These are phyloP conservation scores for Crithidia fasciculata DNA, from an alignment of 208 protist species.

Conservation along the genomic window DNA sequence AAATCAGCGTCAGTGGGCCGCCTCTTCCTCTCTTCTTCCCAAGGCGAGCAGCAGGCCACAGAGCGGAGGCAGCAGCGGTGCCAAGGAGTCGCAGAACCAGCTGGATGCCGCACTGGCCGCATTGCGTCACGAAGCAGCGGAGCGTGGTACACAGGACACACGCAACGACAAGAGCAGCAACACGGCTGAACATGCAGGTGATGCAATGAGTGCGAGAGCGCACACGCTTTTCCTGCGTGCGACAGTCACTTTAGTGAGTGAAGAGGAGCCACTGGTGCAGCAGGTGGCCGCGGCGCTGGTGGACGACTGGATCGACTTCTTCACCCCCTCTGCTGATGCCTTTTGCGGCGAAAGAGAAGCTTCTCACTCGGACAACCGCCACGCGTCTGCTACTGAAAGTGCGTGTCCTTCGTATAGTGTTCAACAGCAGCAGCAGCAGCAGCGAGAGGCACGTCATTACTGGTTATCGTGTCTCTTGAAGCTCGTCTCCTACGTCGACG, in stretches of 20 bases:
- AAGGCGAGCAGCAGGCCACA: not conserved
- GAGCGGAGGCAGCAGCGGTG: not conserved
- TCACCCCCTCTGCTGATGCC: not conserved
- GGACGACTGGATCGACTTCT: conserved; percentile 37
- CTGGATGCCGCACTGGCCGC: not conserved
- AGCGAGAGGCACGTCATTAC: conserved; percentile 41
- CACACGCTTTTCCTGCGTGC: conserved; percentile 28
- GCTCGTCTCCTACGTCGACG: conserved; percentile 58
- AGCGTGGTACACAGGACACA: not conserved
- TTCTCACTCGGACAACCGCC: too few species aligned
- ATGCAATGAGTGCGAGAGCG: not conserved
- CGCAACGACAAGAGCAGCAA: not conserved
- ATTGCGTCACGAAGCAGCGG: conserved; percentile 6
- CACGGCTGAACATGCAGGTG: too few species aligned
- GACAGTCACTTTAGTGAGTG: conserved; percentile 36
- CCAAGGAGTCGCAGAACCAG: conserved; percentile 1
- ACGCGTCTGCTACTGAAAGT: too few species aligned
- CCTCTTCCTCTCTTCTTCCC: conserved; percentile 26
- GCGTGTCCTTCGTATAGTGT: too few species aligned
- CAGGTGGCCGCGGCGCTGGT: conserved; percentile 51
- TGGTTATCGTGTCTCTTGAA: conserved; percentile 71
- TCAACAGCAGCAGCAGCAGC: conserved; percentile 3
- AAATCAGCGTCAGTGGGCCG: not conserved
- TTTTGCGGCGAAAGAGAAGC: too few species aligned
- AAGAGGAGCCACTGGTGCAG: conserved; percentile 62